Base-by-base conservation (phyloP, 202 grass and related monocot species). In the Musa balbisiana region DNA sequence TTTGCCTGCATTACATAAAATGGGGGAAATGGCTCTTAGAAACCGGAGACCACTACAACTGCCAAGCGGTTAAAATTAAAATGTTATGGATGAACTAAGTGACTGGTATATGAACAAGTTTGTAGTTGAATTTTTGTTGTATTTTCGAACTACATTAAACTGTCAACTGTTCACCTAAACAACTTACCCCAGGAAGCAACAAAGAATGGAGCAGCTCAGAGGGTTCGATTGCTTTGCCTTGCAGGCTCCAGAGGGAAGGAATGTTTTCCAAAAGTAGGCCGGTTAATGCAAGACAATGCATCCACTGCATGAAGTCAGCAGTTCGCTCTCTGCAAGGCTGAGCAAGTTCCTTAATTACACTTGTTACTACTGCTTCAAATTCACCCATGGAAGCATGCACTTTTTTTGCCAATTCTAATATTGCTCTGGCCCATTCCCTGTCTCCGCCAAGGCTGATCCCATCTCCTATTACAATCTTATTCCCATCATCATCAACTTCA, bases 191-290 rank as follows among this genome's bases (percentile, higher is more conserved):
- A 69, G 90, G 91, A 86, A 98, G 87, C 68, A 98, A 82, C 64
- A 98, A 85, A 73, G 91, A 91, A 62, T 88, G 76, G 74, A 98
- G 94, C 60, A 98, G 50, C 76, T 98, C 87, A 33, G 81, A 67
- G 73, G 84, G 81, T 65, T 86, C 79, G 52, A 93, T 87, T 53
- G 78, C 71, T 82, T 87, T 93, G 49, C 83, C 85, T 86, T 81
- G 79, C 22, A 98, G 82, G 49, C 64, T 85, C 80, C 83, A 55
- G 55, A 94, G 66, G 53, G 83, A 80, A 70, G 79, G 67, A 63
- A 90, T 84, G 81, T 94, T 94, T 75, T 92, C 87, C 17, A 98
- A 89, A 80, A 98, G 87, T 89, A 94, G 89, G 67, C 91, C 83
- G n/a, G 89, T 82, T 68, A 94, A 79, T 2, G 86, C 82, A 8